Base-by-base conservation (phyloP, 2,329 filamentous ascomycete species). In the Thielaviopsis ethacetica region DNA sequence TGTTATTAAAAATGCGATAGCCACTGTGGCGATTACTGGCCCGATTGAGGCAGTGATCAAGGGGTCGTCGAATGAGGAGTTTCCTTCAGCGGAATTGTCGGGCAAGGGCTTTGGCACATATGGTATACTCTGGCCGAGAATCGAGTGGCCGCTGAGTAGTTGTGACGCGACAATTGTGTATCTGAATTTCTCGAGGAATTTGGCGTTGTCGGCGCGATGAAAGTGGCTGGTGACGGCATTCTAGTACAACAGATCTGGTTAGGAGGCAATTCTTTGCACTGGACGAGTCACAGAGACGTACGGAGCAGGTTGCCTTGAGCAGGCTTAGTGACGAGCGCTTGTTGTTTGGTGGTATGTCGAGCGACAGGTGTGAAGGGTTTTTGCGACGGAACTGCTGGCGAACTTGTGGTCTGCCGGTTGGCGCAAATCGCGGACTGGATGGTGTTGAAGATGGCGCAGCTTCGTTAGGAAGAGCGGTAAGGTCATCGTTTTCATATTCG, bases 161-260 rank as follows among this genome's bases (percentile, higher is more conserved):
- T 95, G 90, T 22, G 91, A 96, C 56, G 90, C 90, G 67, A 96
- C 86, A 63, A 96, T 88, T 22, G 88, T 86, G 71, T 96, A 96
- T 63, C 91, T 86, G 67, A 96, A 96, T 67, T 90, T 86, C 71
- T 96, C 91, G 61, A 95, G 78, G 66, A 96, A 95, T 64, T 84
- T 84, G 64, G 85, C 79, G 68, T 91, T 94, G 65, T 95, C 90
- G 65, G 81, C 82, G 63, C 84, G 79, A 59, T 87, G 84, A 63
- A 95, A 78, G 62, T 81, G 80, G 49, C 84, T 83, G 63, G 85
- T 86, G 60, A 91, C 78, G 10, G 80, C 85, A 65, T 78, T 79
- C 84, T 88, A 12, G 66, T 44, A 64, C 53, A 30, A 10, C 30
- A 34, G 2, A 9, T 2, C 30, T 9, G 41, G 53, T 55, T 55